Evolutionary conservation across 2,329 filamentous ascomycete species (phyloP).

Genomic region (Cladophialophora bantiana): DNA sequence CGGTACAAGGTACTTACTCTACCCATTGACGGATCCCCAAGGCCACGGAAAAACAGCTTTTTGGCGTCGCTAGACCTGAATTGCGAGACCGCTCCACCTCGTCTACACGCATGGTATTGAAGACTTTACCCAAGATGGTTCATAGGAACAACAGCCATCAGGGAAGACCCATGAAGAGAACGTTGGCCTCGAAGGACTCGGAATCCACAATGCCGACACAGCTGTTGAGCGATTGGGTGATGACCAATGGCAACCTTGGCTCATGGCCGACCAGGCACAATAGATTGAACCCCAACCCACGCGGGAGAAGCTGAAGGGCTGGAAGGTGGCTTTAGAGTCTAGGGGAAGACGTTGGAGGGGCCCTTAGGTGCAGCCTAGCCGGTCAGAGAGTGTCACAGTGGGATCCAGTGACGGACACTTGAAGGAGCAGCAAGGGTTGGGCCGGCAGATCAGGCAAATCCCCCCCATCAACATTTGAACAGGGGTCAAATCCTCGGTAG

Average conservation of each 20-base stretch:
- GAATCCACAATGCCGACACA: not conserved
- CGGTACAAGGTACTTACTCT: not conserved
- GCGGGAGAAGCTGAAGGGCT: not conserved
- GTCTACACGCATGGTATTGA: conserved; percentile 7
- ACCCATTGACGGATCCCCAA: not conserved
- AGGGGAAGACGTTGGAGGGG: not conserved
- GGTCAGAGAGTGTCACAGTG: conserved; percentile 12
- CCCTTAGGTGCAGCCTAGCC: conserved; percentile 4
- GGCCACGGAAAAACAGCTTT: conserved; percentile 1
- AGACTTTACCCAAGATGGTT: conserved; percentile 16
- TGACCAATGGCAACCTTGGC: not conserved
- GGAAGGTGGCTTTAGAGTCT: conserved; percentile 4
- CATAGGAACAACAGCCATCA: not conserved
- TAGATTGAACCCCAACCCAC: conserved; percentile 3
- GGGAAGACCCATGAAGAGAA: conserved; percentile 14
- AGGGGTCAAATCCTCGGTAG: not conserved
- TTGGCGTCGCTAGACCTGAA: conserved; percentile 17
- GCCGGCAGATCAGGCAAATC: conserved; percentile 7
- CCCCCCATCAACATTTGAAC: not conserved
- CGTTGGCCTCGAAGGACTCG: not conserved
- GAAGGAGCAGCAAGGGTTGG: not conserved
- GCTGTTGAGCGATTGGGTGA: conserved; percentile 9
- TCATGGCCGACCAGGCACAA: not conserved
- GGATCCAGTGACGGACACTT: conserved; percentile 5
- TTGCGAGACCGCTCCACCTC: conserved; percentile 4